Evolutionary conservation across 805 yeast species (phyloP).

Genomic region (Dipodascopsis uninucleata): DNA sequence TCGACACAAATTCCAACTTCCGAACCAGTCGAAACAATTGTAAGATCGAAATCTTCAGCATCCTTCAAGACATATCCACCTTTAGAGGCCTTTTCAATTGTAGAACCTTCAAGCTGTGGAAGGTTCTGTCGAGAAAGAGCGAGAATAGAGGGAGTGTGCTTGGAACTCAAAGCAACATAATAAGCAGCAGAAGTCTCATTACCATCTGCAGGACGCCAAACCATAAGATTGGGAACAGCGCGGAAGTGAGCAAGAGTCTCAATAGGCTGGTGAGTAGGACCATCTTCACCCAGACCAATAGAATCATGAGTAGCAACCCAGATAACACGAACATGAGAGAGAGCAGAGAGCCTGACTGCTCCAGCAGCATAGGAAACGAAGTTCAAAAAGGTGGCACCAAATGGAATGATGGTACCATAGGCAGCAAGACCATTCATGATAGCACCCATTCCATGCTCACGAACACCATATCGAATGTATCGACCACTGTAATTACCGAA

Average conservation of each 20-base stretch:
- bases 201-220: constrained; percentile 54
- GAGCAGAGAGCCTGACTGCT: constrained; percentile 49
- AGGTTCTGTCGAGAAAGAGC: constrained; percentile 76
- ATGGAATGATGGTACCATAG: constrained; percentile 76
- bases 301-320: constrained; percentile 58
- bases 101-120: constrained; percentile 89
- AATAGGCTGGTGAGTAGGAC: constrained; percentile 57
- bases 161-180: constrained; percentile 54
- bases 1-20: constrained; percentile 83
- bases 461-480: constrained; percentile 95
- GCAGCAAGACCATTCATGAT: constrained; percentile 96
- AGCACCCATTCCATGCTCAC: constrained; percentile 99
- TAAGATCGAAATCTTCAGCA: constrained; percentile 62
- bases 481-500: constrained; percentile 88
- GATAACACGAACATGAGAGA: constrained; percentile 45
- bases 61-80: constrained; percentile 84
- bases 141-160: constrained; percentile 61
- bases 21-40: constrained; percentile 88
- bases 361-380: constrained; percentile 63
- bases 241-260: constrained; percentile 51
- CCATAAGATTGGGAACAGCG: constrained; percentile 48
- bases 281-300: constrained; percentile 57
- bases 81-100: constrained; percentile 84
- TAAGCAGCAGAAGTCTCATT: constrained; percentile 54
- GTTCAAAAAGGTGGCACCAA: constrained; percentile 97